Conservation (phyloP, 805 yeast genomes). For the Candida ipomoeae region DNA sequence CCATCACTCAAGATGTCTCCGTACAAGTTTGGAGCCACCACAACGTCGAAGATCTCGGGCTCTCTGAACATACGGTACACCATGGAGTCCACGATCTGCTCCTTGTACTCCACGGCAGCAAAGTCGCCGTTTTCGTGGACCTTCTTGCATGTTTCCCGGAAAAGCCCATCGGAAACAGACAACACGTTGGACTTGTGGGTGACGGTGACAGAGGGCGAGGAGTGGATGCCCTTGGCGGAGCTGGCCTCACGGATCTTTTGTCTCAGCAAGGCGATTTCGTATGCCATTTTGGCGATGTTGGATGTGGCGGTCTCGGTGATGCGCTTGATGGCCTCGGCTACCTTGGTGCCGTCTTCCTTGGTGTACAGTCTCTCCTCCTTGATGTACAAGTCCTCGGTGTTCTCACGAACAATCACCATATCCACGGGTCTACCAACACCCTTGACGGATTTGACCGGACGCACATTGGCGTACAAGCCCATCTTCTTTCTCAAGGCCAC, state of each 20-base stretch:
- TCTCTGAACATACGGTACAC: conserved; percentile 98
- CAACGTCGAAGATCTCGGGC: conserved; percentile 95
- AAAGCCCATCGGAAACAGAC: conserved; percentile 88
- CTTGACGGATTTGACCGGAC: conserved; percentile 93
- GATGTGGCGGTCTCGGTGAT: conserved; percentile 84
- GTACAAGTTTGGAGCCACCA: conserved; percentile 96
- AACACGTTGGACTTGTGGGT: conserved; percentile 96
- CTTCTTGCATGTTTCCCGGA: conserved; percentile 78
- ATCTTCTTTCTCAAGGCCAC: conserved; percentile 96
- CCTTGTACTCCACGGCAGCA: conserved; percentile 65
- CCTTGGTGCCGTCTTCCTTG: conserved; percentile 75
- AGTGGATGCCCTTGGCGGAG: conserved; percentile 35
- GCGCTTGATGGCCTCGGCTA: conserved; percentile 97
- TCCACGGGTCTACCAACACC: conserved; percentile 88
- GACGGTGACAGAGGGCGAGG: conserved; percentile 71
- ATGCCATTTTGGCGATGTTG: conserved; percentile 85
- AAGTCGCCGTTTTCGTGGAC: conserved; percentile 61
- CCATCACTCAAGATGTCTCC: conserved; percentile 97
- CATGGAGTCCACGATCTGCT: conserved; percentile 99
- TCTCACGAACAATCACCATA: conserved; percentile 97
- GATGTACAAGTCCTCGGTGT: conserved; percentile 95
- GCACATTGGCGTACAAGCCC: conserved; percentile 93
- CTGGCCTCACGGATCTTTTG: conserved; percentile 66
- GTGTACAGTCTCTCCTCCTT: conserved; percentile 82
- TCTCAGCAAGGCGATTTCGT: conserved; percentile 90